A percentile compares a stretch with the other conserved stretches of the same genome.
Evolutionary conservation across 192 early-diverging fungal genomes (phyloP).

Genomic region (Spinellus fusiger): DNA sequence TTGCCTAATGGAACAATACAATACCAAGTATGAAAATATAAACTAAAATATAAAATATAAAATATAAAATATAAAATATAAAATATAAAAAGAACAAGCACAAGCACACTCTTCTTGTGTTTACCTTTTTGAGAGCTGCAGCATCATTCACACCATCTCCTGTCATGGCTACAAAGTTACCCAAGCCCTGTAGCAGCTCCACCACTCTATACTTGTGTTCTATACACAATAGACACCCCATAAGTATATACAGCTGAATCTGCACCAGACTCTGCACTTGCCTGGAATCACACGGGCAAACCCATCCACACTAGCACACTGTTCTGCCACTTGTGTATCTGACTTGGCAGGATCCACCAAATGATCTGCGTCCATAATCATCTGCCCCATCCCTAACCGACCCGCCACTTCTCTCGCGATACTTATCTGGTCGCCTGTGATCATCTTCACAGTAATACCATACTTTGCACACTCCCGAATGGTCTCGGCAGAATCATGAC

Average conservation of each 20-base stretch:
- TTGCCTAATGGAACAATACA: conserved; percentile 30
- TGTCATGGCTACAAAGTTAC: conserved; percentile 62
- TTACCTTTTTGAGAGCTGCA: conserved; percentile 68
- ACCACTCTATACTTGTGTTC: conserved; percentile 76
- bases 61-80: background rate
- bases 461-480: conserved; percentile 56
- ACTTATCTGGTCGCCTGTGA: conserved; percentile 70
- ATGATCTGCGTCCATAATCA: conserved; percentile 58
- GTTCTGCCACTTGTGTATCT: conserved; percentile 50
- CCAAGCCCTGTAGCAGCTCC: conserved; percentile 59
- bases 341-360: conserved; percentile 38
- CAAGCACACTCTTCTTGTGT: no score
- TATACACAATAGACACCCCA: conserved; percentile 58
- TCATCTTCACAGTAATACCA: conserved; percentile 73
- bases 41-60: conserved; percentile 22
- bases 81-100: conserved; percentile 35
- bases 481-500: conserved; percentile 62
- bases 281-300: conserved; percentile 74
- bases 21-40: conserved; percentile 68
- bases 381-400: conserved; percentile 60
- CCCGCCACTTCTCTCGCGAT: conserved; percentile 71
- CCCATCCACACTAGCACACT: conserved; percentile 59
- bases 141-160: conserved; percentile 85
- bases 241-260: background rate
- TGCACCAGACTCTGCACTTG: conserved; percentile 44